Evolutionary conservation across 2,329 filamentous ascomycete genomes (phyloP), one percentile per base, ranked within the genome.

Genomic region (Fusarium coicis): DNA sequence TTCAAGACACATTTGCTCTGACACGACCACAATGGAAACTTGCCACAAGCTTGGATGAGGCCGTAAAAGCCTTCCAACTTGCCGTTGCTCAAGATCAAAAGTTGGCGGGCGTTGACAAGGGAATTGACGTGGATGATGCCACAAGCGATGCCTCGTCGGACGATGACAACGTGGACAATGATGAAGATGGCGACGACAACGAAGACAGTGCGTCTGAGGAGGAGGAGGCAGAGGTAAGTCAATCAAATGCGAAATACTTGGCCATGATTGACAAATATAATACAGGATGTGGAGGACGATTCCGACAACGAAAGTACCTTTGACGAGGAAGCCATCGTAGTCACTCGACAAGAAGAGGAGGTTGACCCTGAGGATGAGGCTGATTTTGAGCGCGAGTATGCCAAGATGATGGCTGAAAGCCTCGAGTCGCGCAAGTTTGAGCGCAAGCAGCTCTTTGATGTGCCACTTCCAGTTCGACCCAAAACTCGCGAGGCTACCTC

Each of bases 401-500:
- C 96, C 42, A 98, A 97, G 83, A 93, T 99, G 90, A 98, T 99
- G 96, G 90, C 95, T 56, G 96, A 99, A 82, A 98, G 96, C 84
- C 85, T 97, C 77, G 96, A 99, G 76, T 97, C 96, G 9, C 91
- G 96, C 76, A 98, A 97, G 78, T 97, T 97, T 76, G 96, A 99
- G 79, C 93, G 96, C 70, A 98, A 97, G 83, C 91, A 93, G 34
- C 88, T 96, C 57, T 98, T 99, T 79, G 97, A 99, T 80, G 94
- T 98, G n/a, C 95, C 97, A 3, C 85, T 99, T n/a, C 96, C 96
- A 1, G 95, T 99, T 84, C 93, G 94, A 63, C 81, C 88, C 32
- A 91, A 91, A 81, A 86, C 85, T 55, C 92, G 93, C 34, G 93
- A 95, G 57, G 78, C 83, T 10, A 65, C 58, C 36, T 74, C 78